Percentiles rank a stretch among this genome's conserved stretches.
Conservation (phyloP, 805 yeast species). For the Hanseniaspora taiwanica region DNA sequence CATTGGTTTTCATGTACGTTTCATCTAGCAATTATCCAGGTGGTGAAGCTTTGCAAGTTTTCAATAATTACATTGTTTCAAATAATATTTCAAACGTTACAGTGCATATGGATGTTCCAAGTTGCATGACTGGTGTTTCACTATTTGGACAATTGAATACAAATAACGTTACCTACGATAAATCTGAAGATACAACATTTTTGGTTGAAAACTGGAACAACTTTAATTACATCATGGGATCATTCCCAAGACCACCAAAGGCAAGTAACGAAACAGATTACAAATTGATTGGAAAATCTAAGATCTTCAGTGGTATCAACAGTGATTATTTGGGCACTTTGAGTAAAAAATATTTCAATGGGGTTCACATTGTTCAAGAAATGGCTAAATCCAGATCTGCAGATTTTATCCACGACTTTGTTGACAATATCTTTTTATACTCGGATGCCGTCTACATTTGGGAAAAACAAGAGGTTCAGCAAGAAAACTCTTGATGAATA, state of each 20-base stretch:
- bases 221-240: slow-evolving; percentile 40
- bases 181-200: slow-evolving; percentile 41
- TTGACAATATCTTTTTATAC: slow-evolving; percentile 13
- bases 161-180: slow-evolving; percentile 45
- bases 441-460: slow-evolving; percentile 20
- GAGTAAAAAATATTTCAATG: slow-evolving; percentile 9
- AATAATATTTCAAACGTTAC: slow-evolving; percentile 18
- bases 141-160: slow-evolving; percentile 52
- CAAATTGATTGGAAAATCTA: slow-evolving; percentile 28
- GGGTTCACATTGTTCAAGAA: slow-evolving; percentile 9
- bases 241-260: slow-evolving; percentile 14
- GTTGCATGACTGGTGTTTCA: slow-evolving; percentile 82
- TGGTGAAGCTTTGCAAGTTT: slow-evolving; percentile 50
- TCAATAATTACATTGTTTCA: slow-evolving; percentile 32
- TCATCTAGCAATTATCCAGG: slow-evolving; percentile 84
- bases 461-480: slow-evolving; percentile 6
- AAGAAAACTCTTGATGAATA: background rate
- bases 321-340: slow-evolving; percentile 10
- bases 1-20: slow-evolving; percentile 41
- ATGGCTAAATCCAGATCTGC: slow-evolving; percentile 9
- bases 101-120: slow-evolving; percentile 65
- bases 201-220: slow-evolving; percentile 31
- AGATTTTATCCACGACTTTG: slow-evolving; percentile 8
- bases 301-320: slow-evolving; percentile 31
- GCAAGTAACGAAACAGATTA: slow-evolving; percentile 26